A percentile compares a stretch with the other conserved stretches of the same genome.
Conservation (phyloP, 2,329 filamentous ascomycete genomes). For the Calonectria fujianensis region DNA sequence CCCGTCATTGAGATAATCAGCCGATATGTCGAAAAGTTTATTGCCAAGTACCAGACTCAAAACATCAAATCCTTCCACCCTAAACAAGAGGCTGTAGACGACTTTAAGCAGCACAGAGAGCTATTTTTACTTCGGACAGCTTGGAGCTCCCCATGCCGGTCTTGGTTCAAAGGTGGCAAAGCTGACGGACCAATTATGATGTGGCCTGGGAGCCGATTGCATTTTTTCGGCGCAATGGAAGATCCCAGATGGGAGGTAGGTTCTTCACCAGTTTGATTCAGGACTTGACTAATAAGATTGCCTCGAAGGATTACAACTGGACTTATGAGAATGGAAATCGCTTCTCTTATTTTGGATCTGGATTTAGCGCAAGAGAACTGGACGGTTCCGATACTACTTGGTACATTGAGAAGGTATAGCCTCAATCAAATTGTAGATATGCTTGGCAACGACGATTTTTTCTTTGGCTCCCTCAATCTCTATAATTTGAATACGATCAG, state of each 20-base stretch:
- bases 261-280: neutral
- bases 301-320: conserved; percentile 19
- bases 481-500: neutral
- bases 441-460: neutral
- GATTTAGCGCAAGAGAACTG: neutral
- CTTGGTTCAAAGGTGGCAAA: conserved; percentile 16
- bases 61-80: conserved; percentile 14
- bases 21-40: conserved; percentile 15
- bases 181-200: conserved; percentile 16
- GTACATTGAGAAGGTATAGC: conserved; percentile 9
- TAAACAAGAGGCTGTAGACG: conserved; percentile 12
- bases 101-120: conserved; percentile 15
- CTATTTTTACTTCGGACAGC: conserved; percentile 7
- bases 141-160: conserved; percentile 2
- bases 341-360: conserved; percentile 1
- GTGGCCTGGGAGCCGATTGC: conserved; percentile 1
- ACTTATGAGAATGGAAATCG: neutral
- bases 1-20: conserved; percentile 14
- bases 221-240: conserved; percentile 4
- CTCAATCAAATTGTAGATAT: neutral
- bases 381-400: conserved; percentile 6
- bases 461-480: neutral
- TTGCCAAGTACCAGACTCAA: conserved; percentile 12
- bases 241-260: conserved; percentile 19
- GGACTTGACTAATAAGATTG: neutral